Evolutionary conservation across 2,329 filamentous ascomycete genomes (phyloP).

Genomic region (Daldinia eschscholtzii): DNA sequence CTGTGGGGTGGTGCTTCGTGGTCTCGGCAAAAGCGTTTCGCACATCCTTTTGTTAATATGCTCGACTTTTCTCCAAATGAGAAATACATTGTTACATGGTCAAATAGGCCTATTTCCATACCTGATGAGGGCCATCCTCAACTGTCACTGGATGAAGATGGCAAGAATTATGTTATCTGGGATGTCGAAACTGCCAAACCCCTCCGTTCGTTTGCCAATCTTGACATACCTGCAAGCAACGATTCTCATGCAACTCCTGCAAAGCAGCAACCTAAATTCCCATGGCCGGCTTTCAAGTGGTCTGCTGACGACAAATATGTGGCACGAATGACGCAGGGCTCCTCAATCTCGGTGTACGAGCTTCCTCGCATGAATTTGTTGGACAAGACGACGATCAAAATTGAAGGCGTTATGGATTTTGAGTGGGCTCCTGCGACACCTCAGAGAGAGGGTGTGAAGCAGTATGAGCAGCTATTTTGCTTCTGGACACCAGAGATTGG

Average conservation of each 20-base stretch:
- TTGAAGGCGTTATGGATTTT: constrained; percentile 96
- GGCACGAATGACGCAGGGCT: constrained; percentile 86
- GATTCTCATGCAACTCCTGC: constrained; percentile 70
- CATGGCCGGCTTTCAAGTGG: constrained; percentile 99
- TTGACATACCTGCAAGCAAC: constrained; percentile 77
- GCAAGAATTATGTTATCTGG: constrained; percentile 99
- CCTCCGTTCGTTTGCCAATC: constrained; percentile 91
- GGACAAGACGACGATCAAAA: constrained; percentile 93
- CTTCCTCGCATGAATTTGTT: constrained; percentile 89
- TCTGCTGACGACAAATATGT: constrained; percentile 98
- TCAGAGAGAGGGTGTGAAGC: constrained; percentile 86
- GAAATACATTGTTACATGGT: constrained; percentile 97
- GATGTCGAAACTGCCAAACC: constrained; percentile 91
- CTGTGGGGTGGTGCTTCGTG: constrained; percentile 94
- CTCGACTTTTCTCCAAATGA: constrained; percentile 95
- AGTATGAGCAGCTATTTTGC: constrained; percentile 94
- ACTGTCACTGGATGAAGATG: constrained; percentile 92
- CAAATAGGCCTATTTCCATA: constrained; percentile 90
- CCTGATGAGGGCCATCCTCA: constrained; percentile 87
- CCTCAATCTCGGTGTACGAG: constrained; percentile 93
- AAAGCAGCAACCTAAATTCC: constrained; percentile 85
- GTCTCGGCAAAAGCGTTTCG: constrained; percentile 91
- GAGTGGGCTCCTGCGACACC: constrained; percentile 93
- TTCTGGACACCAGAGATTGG: constrained; percentile 99
- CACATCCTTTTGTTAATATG: constrained; percentile 94